Evolutionary conservation across 75 land plant species (phyloP), one percentile per base, ranked within the genome.

Genomic region (Cupressus sempervirens): DNA sequence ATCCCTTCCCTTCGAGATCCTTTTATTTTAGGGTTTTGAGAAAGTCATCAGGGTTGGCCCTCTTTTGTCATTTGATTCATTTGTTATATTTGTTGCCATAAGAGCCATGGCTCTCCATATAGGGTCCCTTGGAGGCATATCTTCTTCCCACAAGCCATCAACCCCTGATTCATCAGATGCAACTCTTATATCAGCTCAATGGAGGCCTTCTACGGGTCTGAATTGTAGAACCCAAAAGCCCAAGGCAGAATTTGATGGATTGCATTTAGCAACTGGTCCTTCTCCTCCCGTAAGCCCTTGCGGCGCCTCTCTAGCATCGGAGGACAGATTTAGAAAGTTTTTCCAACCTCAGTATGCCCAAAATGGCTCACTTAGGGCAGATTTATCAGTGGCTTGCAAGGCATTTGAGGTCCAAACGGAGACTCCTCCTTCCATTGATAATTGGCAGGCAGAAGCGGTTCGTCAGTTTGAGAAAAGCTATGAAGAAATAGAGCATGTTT

Each of bases 321-420:
- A 82, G 30, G 67, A 82, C 10, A 23, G 67, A 16, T 18, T 52
- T 7, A 30, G 67, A 32, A 18, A 20, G 29, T 45, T 11, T 79
- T 41, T 79, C 46, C 81, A 79, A 16, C 45, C 48, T 29, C 80
- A 41, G 26, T 15, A 20, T 16, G 20, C 8, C 38, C 79, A 76
- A 76, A 79, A 79, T 45, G 35, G 70, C 18, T 54, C 68, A 50
- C 85, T 68, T 15, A 83, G 91, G 40, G 58, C 94, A 79, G 92
- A 90, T 83, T 90, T 91, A 7, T 89, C 94, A 14, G 91, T 86
- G 72, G 93, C 93, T 45, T 92, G 93, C 85, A 88, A 86, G 68
- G 93, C 93, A 8, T 83, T 92, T 30, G 67, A 80, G 80, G 76
- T 53, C 34, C 72, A 77, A 76, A 86, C 50, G 1, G 13, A 38